Percentiles rank a stretch among this genome's conserved stretches.
phyloP scores from a whole-genome alignment of 1,284 basidiomycete species.

The Leccinum angustisporum region DNA sequence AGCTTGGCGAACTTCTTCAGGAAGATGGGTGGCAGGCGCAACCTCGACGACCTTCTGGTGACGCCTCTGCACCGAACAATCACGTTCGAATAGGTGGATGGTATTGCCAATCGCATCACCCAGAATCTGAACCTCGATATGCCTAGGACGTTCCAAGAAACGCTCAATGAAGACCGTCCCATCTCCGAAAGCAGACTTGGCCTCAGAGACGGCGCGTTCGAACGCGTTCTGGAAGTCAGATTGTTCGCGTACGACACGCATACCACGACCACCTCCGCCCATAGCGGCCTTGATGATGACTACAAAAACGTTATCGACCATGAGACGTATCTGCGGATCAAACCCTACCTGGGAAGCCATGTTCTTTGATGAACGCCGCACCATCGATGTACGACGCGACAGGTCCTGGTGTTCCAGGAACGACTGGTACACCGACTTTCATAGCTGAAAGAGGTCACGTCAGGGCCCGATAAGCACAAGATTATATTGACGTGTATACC shows the following conservation, averaged over 20 bases:
- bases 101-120: constrained; percentile 92
- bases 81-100: constrained; percentile 96
- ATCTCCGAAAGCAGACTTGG: constrained; percentile 95
- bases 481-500: constrained; percentile 45
- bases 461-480: neutral
- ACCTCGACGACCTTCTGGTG: constrained; percentile 99
- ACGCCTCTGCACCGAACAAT: constrained; percentile 96
- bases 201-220: constrained; percentile 92
- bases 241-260: constrained; percentile 96
- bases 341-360: constrained; percentile 87
- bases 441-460: constrained; percentile 54
- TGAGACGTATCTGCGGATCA: constrained; percentile 9
- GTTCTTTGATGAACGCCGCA: constrained; percentile 87
- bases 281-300: constrained; percentile 98
- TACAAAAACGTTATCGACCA: constrained; percentile 25
- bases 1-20: constrained; percentile 86
- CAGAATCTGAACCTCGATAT: constrained; percentile 96
- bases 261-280: constrained; percentile 98
- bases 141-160: constrained; percentile 93
- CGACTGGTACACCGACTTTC: constrained; percentile 90
- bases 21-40: constrained; percentile 92
- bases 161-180: constrained; percentile 99
- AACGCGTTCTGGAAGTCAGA: constrained; percentile 90
- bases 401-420: constrained; percentile 95
- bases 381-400: constrained; percentile 85